phyloP scores from a whole-genome alignment of 805 yeast species.

The Candida golubevii region DNA sequence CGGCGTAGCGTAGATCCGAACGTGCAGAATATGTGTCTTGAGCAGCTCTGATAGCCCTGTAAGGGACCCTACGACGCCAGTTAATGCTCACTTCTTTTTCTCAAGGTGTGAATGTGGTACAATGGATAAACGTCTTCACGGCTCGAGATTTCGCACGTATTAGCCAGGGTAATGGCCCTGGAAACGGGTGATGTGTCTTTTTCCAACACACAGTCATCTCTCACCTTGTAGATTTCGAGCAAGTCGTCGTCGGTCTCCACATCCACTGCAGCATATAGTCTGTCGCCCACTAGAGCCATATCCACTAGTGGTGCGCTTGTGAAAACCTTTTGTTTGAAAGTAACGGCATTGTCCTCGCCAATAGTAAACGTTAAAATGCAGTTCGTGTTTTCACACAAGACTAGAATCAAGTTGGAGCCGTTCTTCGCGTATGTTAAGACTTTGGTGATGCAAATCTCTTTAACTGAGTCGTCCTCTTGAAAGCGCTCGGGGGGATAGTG shows the following conservation, averaged over 20 bases:
- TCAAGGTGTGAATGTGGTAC: slow-evolving; percentile 45
- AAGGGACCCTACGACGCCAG: no score
- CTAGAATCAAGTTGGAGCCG: slow-evolving; percentile 31
- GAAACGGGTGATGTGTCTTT: slow-evolving; percentile 14
- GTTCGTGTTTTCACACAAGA: slow-evolving; percentile 50
- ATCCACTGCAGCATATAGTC: slow-evolving; percentile 27
- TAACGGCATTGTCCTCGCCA: slow-evolving; percentile 21
- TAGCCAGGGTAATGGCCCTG: slow-evolving; percentile 21
- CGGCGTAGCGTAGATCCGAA: no score
- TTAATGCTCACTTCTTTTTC: slow-evolving; percentile 63
- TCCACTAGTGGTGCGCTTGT: slow-evolving; percentile 27
- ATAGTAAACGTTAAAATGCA: slow-evolving; percentile 38
- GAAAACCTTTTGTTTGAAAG: slow-evolving; percentile 28
- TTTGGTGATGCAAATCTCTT: slow-evolving; percentile 52
- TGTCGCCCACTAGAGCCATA: slow-evolving; percentile 20
- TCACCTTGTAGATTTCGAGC: slow-evolving; percentile 19
- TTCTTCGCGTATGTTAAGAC: slow-evolving; percentile 29
- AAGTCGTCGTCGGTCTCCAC: slow-evolving; percentile 26
- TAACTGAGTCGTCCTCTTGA: slow-evolving; percentile 45
- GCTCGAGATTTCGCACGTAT: slow-evolving; percentile 30
- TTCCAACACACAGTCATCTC: slow-evolving; percentile 18
- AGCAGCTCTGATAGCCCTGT: no score
- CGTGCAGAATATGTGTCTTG: no score
- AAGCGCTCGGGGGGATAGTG: slow-evolving; percentile 67
- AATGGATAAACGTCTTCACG: slow-evolving; percentile 44